Percentiles rank a stretch among this genome's conserved stretches.
Conservation (phyloP, 352 stramenopile genomes). For the Globisporangium nagaii region DNA sequence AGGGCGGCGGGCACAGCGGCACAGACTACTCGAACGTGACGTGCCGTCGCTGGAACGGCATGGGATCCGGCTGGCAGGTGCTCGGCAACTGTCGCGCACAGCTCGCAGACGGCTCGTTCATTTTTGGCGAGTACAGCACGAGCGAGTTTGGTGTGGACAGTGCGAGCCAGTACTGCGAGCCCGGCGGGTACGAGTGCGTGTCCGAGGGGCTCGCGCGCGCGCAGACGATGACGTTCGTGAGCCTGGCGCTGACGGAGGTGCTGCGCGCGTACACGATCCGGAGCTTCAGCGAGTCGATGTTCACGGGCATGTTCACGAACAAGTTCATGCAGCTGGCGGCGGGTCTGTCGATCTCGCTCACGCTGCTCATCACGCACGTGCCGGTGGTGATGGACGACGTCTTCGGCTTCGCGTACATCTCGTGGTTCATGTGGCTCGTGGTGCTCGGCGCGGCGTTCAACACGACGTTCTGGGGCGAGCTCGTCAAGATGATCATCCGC, state of each 20-base stretch:
- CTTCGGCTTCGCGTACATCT: slow-evolving; percentile 47
- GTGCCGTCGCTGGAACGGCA: slow-evolving; percentile 46
- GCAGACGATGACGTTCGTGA: slow-evolving; percentile 75
- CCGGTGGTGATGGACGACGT: slow-evolving; percentile 39
- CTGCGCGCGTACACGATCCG: slow-evolving; percentile 74
- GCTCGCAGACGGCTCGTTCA: slow-evolving; percentile 33
- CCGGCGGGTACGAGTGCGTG: slow-evolving; percentile 55
- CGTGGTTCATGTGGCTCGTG: slow-evolving; percentile 38
- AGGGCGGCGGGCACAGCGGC: slow-evolving; percentile 30
- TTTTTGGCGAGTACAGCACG: slow-evolving; percentile 40
- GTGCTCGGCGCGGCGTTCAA: slow-evolving; percentile 22
- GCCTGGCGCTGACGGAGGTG: slow-evolving; percentile 65
- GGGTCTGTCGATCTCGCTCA: slow-evolving; percentile 40
- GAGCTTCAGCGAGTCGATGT: slow-evolving; percentile 63
- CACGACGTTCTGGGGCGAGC: slow-evolving; percentile 31
- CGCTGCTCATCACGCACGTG: slow-evolving; percentile 34
- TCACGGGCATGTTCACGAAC: slow-evolving; percentile 58
- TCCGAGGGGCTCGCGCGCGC: slow-evolving; percentile 47
- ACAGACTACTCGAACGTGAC: slow-evolving; percentile 55
- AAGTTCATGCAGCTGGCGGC: slow-evolving; percentile 57
- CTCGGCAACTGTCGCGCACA: slow-evolving; percentile 51
- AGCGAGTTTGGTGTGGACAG: slow-evolving; percentile 27
- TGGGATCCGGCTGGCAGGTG: slow-evolving; percentile 38
- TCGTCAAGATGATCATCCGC: slow-evolving; percentile 32
- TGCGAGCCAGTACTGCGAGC: slow-evolving; percentile 40